Evolutionary conservation across 805 yeast genomes (phyloP).

Genomic region (Candida maltosa): DNA sequence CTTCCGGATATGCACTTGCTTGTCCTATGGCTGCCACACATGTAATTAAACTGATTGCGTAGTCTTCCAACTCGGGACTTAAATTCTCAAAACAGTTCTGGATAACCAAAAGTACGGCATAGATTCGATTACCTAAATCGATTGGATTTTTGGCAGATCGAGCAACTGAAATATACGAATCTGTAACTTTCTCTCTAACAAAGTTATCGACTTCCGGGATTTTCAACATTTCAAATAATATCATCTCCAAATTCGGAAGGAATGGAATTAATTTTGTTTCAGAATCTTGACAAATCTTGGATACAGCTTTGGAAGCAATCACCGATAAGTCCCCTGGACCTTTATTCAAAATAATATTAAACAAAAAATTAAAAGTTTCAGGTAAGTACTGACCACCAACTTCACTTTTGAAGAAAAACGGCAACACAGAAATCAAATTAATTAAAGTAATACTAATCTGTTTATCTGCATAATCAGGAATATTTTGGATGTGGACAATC

Average conservation of each 20-base stretch:
- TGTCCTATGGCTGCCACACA: conserved; percentile 72
- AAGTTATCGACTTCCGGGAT: conserved; percentile 37
- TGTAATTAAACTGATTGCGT: conserved; percentile 52
- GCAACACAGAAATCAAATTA: conserved; percentile 55
- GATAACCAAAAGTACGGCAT: conserved; percentile 5
- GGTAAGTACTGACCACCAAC: conserved; percentile 46
- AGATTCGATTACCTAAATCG: conserved; percentile 17
- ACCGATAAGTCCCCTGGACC: conserved; percentile 22
- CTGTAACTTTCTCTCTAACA: conserved; percentile 57
- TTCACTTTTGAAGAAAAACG: conserved; percentile 52
- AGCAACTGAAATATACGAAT: conserved; percentile 61
- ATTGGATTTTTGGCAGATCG: conserved; percentile 50
- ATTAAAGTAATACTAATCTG: conserved; percentile 10
- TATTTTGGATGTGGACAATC: conserved; percentile 14
- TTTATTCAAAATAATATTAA: conserved; percentile 33
- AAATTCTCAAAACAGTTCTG: conserved; percentile 1
- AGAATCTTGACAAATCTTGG: conserved; percentile 56
- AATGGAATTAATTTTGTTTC: conserved; percentile 37
- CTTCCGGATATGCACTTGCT: conserved; percentile 61
- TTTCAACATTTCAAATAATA: conserved; percentile 46
- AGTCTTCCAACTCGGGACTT: conserved; percentile 32
- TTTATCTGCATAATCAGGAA: conserved; percentile 3
- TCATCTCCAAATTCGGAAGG: conserved; percentile 46
- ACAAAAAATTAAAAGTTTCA: conserved; percentile 53
- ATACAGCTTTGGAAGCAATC: conserved; percentile 49